These are phyloP conservation scores for Sicyos baderoa DNA, from an alignment of 306 rosid genomes.

Conservation along the genomic window DNA sequence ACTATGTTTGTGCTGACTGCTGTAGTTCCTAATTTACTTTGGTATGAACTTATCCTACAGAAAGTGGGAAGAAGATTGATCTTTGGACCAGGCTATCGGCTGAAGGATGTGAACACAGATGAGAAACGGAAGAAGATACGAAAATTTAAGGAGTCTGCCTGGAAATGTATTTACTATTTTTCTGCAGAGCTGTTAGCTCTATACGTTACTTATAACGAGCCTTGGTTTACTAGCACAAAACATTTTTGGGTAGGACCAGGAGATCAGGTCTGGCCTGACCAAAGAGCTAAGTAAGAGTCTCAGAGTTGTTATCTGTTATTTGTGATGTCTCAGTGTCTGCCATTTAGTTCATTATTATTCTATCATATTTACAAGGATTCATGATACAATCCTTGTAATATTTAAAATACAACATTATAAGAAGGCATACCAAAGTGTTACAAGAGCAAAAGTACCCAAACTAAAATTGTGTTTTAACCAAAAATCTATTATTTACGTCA, in stretches of 20 bases:
- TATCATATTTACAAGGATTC: background rate
- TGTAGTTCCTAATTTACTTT: background rate
- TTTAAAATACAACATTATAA: background rate
- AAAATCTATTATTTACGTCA: slow-evolving; percentile 4
- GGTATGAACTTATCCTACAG: slow-evolving; percentile 37
- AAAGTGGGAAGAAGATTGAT: slow-evolving; percentile 55
- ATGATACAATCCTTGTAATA: background rate
- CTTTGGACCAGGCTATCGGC: slow-evolving; percentile 53
- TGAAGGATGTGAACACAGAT: slow-evolving; percentile 33
- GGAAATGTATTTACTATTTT: slow-evolving; percentile 79
- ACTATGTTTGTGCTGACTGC: background rate
- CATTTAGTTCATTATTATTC: background rate
- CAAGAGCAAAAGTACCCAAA: background rate
- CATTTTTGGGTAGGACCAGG: slow-evolving; percentile 94
- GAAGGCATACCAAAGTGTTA: background rate
- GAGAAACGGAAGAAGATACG: slow-evolving; percentile 62
- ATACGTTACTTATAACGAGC: slow-evolving; percentile 62
- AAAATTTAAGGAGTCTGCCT: slow-evolving; percentile 92
- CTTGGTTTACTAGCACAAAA: slow-evolving; percentile 73
- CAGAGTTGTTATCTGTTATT: slow-evolving; percentile 7
- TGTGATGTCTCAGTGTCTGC: slow-evolving; percentile 4
- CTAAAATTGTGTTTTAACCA: background rate
- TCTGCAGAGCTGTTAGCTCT: slow-evolving; percentile 76
- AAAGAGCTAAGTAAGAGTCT: slow-evolving; percentile 62
- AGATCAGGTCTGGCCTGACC: slow-evolving; percentile 88